Evolutionary conservation across 164 flowering plant genomes (phyloP).

Genomic region (Sextonia rubra): DNA sequence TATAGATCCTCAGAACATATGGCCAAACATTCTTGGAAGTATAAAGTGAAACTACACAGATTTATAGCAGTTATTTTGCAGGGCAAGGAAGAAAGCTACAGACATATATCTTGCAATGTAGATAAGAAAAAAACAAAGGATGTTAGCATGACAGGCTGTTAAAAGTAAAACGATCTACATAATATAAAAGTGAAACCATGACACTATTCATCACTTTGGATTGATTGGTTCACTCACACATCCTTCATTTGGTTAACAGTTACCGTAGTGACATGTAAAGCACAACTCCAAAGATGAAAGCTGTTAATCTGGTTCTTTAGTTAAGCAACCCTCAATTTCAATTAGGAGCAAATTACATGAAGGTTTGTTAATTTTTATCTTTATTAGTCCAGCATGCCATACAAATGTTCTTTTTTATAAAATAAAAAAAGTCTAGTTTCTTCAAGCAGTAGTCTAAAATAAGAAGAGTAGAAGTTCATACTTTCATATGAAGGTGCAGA

Average conservation of each 20-base stretch:
- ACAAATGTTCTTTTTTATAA: too few species aligned
- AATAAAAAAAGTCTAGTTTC: background rate
- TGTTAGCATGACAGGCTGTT: too few species aligned
- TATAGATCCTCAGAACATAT: background rate
- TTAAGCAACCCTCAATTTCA: background rate
- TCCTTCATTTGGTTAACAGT: background rate
- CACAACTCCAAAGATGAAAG: background rate
- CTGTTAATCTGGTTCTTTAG: background rate
- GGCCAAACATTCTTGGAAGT: background rate
- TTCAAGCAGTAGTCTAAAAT: too few species aligned
- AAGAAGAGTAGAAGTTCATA: too few species aligned
- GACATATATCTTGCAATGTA: background rate
- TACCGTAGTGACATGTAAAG: background rate
- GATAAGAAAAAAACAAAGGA: too few species aligned
- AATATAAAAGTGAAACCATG: background rate
- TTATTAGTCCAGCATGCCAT: background rate
- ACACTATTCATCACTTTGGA: background rate
- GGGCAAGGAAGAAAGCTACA: too few species aligned
- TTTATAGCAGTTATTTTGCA: background rate
- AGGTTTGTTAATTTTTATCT: background rate
- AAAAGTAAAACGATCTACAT: too few species aligned
- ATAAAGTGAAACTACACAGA: background rate
- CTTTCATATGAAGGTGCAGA: too few species aligned
- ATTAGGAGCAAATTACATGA: background rate
- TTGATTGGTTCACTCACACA: background rate